These are phyloP conservation scores for Pneumocystis murina DNA, from an alignment of 1,139 yeast species.

Conservation along the genomic window DNA sequence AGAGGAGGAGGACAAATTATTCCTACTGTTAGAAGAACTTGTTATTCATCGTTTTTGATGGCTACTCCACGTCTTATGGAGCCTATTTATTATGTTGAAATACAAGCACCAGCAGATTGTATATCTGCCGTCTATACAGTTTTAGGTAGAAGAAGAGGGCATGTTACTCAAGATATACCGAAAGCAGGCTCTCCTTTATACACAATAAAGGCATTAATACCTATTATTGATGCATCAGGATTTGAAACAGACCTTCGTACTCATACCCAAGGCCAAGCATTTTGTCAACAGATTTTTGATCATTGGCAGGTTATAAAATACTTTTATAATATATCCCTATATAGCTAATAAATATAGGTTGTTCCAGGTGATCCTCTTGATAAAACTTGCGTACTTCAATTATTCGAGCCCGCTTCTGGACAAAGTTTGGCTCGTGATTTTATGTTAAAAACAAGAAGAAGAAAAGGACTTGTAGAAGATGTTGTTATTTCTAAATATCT, in stretches of 20 bases:
- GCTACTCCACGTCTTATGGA: slow-evolving; percentile 73
- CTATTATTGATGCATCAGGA: slow-evolving; percentile 83
- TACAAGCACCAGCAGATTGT: slow-evolving; percentile 40
- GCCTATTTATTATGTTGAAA: slow-evolving; percentile 56
- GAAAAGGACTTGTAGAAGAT: slow-evolving; percentile 65
- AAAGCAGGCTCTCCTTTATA: slow-evolving; percentile 64
- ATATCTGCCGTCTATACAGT: slow-evolving; percentile 36
- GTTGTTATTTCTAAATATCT: slow-evolving; percentile 60
- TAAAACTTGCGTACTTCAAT: slow-evolving; percentile 43
- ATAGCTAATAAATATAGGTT: neutral
- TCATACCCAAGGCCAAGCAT: slow-evolving; percentile 64
- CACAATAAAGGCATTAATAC: slow-evolving; percentile 49
- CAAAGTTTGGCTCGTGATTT: slow-evolving; percentile 73
- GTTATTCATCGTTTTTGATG: slow-evolving; percentile 64
- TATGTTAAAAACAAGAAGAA: slow-evolving; percentile 68
- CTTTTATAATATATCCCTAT: neutral
- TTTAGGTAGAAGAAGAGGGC: slow-evolving; percentile 52
- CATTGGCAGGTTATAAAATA: slow-evolving; percentile 40
- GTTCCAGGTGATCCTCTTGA: slow-evolving; percentile 93
- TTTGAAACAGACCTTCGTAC: slow-evolving; percentile 72
- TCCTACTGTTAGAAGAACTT: slow-evolving; percentile 71
- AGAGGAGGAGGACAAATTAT: slow-evolving; percentile 61
- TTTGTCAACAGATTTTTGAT: slow-evolving; percentile 49
- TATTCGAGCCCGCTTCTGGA: slow-evolving; percentile 58
- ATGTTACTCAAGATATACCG: slow-evolving; percentile 37